Evolutionary conservation across 176 grass and related monocot genomes (phyloP).

Genomic region (Oryza nivara): DNA sequence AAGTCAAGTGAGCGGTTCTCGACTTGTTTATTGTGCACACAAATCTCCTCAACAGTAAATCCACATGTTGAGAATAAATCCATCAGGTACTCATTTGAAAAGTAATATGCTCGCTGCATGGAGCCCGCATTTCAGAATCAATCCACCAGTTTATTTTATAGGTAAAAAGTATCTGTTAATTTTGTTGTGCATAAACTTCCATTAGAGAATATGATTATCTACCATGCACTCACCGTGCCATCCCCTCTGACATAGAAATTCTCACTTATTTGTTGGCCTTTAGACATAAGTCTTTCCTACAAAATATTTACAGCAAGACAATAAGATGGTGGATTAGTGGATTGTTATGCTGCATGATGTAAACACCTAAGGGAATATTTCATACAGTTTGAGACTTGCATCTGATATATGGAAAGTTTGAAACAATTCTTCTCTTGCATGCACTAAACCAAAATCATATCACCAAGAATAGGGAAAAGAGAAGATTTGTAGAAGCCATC

Average conservation of each 20-base stretch:
- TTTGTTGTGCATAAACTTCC: neutral
- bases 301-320: slow-evolving; percentile 43
- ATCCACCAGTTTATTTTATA: slow-evolving; percentile 29
- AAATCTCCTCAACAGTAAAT: slow-evolving; percentile 72
- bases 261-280: slow-evolving; percentile 91
- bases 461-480: neutral
- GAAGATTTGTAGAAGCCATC: neutral
- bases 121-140: slow-evolving; percentile 52
- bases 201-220: slow-evolving; percentile 21
- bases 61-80: slow-evolving; percentile 71
- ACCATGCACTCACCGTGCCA: slow-evolving; percentile 71
- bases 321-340: slow-evolving; percentile 15
- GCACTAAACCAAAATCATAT: neutral
- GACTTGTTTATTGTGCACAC: slow-evolving; percentile 84
- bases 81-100: slow-evolving; percentile 72
- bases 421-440: neutral
- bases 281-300: slow-evolving; percentile 90
- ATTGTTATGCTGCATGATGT: slow-evolving; percentile 8
- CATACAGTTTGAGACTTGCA: neutral
- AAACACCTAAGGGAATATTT: neutral
- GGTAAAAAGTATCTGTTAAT: slow-evolving; percentile 44
- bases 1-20: slow-evolving; percentile 86
- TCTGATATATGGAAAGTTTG: neutral
- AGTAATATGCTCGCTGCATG: slow-evolving; percentile 88
- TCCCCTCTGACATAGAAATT: slow-evolving; percentile 98